Evolutionary conservation across 768 basidiomycete species (phyloP), one percentile per base, ranked within the genome.

Genomic region (Suillus tomentosus): DNA sequence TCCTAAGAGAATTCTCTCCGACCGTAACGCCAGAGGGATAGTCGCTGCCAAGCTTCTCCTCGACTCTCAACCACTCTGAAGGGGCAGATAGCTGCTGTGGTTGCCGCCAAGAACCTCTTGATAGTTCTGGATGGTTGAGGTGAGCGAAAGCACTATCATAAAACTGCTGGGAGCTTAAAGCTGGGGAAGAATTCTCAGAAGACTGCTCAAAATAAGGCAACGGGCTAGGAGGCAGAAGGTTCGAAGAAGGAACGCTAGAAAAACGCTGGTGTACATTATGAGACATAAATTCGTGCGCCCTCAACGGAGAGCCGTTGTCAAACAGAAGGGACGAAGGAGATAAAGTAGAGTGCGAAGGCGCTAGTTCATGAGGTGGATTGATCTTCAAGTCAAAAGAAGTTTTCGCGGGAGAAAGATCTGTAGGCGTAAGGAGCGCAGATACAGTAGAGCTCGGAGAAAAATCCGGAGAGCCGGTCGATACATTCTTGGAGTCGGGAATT

Each of bases 381-480:
- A 84, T 70, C 72, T 83, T 90, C 60, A 81, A 71, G 67, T 89
- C 87, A 69, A 87, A 86, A 17, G 82, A 72, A 60, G 83, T 42
- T 69, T 76, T 84, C 60, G 85, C 83, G 34, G 90, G 91, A 15
- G 89, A 91, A 58, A 88, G 79, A 69, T 91, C 90, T 47, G 89
- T 87, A 1, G 91, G 90, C 0, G 91, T 92, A 64, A 91, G 76
- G 22, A 92, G 81, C 19, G 87, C 84, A 45, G 89, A 90, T 17
- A 88, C 82, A 2, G 84, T 87, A 37, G 90, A 91, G 43, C 85
- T 85, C 15, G 90, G 90, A 50, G 89, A 91, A 64, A 90, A 82
- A 69, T 91, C 89, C 0, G 90, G 89, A 51, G 88, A 85, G 66
- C 76, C 83, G 5, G 80, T 78, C 27, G 83, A 82, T 57, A 67